A percentile compares a stretch with the other conserved stretches of the same genome.
Evolutionary conservation across 177 flowering plant species (phyloP).

Genomic region (Vitis hybrid): DNA sequence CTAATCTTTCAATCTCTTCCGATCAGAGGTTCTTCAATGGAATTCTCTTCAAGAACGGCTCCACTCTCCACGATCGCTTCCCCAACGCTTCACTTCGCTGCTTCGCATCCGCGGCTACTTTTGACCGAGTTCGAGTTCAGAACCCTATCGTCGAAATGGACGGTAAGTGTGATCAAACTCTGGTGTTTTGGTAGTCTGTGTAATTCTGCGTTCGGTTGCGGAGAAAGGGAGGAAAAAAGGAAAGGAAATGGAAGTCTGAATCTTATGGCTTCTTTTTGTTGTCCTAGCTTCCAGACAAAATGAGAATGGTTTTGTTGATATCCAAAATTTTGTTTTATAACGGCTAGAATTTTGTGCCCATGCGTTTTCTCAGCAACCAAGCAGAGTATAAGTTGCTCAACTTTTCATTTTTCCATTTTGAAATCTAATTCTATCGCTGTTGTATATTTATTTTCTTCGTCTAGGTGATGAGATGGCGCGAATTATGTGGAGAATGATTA

Average conservation of each 20-base stretch:
- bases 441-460: constrained; percentile 8
- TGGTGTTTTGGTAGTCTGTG: not conserved
- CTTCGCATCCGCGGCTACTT: constrained; percentile 41
- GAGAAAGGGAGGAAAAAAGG: not conserved
- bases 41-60: constrained; percentile 9
- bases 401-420: not conserved
- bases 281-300: too few species aligned
- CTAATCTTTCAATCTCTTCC: constrained; percentile 16
- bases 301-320: too few species aligned
- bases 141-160: constrained; percentile 97
- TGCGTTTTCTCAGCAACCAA: not conserved
- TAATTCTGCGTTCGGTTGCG: not conserved
- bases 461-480: constrained; percentile 96
- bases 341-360: not conserved
- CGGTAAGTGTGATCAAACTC: constrained; percentile 37
- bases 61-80: constrained; percentile 21
- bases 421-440: not conserved
- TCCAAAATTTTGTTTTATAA: too few species aligned
- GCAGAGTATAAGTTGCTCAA: not conserved
- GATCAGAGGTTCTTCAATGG: constrained; percentile 23
- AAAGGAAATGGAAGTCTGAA: not conserved
- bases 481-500: constrained; percentile 85
- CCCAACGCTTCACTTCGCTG: constrained; percentile 54
- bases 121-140: constrained; percentile 55
- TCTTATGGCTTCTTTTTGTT: not conserved